Evolutionary conservation across 176 grass and related monocot genomes (phyloP).

Genomic region (Themeda triandra): DNA sequence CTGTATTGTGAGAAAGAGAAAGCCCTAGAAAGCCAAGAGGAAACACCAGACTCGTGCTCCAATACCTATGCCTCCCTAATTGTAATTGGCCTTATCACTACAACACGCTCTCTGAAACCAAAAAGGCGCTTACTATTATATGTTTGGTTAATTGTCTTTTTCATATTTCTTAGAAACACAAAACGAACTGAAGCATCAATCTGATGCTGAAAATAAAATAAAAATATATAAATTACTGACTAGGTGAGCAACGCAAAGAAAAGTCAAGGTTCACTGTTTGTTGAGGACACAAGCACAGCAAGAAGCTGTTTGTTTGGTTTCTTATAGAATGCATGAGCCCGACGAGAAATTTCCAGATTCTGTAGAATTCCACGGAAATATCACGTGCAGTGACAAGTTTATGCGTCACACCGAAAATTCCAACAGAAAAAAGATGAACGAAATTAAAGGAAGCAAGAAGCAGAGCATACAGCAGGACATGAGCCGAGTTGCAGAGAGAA

Average conservation of each 20-base stretch:
- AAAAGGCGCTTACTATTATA: not conserved
- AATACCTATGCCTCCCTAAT: conserved; percentile 24
- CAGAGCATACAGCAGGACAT: not conserved
- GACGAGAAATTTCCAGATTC: not conserved
- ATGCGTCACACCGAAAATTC: not conserved
- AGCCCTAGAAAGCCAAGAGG: conserved; percentile 28
- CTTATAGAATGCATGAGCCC: not conserved
- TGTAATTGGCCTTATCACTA: not conserved
- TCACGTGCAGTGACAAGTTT: not conserved
- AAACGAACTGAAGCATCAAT: not conserved
- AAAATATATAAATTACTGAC: not conserved
- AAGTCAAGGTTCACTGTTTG: not conserved
- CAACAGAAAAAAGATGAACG: not conserved
- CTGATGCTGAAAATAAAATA: not conserved
- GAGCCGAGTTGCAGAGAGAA: not conserved
- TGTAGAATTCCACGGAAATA: not conserved
- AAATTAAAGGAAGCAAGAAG: not conserved
- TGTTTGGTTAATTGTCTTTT: not conserved
- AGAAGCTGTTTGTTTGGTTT: conserved; percentile 10
- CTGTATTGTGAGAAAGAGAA: not conserved
- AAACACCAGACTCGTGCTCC: conserved; percentile 28
- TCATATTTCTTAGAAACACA: not conserved
- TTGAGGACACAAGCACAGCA: not conserved
- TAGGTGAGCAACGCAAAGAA: not conserved
- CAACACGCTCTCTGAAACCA: not conserved